Evolutionary conservation across 192 early-diverging fungal species (phyloP), one percentile per base, ranked within the genome.

Genomic region (Helicostylum pulchrum): DNA sequence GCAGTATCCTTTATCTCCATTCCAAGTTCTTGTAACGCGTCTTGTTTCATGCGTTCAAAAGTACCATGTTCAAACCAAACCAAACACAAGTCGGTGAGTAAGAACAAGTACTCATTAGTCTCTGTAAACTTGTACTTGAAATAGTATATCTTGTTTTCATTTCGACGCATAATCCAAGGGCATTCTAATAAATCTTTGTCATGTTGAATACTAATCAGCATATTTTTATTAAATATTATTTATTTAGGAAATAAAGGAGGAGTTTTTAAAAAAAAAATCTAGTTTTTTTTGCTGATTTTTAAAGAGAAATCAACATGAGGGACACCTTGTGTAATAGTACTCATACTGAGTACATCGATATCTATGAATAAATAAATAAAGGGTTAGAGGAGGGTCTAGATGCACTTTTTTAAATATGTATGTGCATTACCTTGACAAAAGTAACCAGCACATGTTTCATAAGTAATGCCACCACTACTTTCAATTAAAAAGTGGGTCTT

Each of bases 291-390:
- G 46, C 9, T 43, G 26, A 99, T 90, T 74, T 99, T 99, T 54
- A 99, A 85, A 6, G 97, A 99, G 77, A 95, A 99, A 70, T 99
- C 97, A 26, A 99, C 88, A 73, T 95, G 93, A 15, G 91, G 91
- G 4, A 99, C 97, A 67, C 91, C 87, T 67, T 99, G 97, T 7
- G 94, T 92, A 65, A 99, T 82, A 47, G 87, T 84, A 32, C 95
- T 93, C 87, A 99, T 90, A 65, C 89, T 91, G 31, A 99, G 85
- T 43, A 99, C 87, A 69, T 99, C 94, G 44, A 71, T 70, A 48
- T 74, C 73, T 74, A 60, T n/a, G 9, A 31, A 32, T n/a, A 51
- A 46, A 51, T 2, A 48, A 2, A 51, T 8, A 32, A 65, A 53
- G n/a, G n/a, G 43, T 15, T 15, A 53, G 17, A 30, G 10, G 46